Conservation (phyloP, 2,329 filamentous ascomycete genomes). For the Cladosporium sp. region DNA sequence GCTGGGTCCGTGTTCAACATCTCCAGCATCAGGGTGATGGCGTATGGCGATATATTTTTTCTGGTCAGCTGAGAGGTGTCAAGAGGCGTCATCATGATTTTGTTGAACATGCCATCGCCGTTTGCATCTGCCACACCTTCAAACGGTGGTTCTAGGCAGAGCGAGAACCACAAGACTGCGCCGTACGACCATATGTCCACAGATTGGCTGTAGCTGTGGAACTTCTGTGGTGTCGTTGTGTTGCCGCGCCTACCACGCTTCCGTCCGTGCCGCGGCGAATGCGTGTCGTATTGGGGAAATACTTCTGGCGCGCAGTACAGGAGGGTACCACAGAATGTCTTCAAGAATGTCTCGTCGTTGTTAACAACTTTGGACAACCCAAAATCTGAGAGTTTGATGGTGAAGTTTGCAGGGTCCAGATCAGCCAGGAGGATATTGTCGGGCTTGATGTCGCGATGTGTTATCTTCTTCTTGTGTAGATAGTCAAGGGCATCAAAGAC, state of each 20-base stretch:
- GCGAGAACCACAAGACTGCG: conserved; percentile 80
- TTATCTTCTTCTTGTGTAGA: conserved; percentile 81
- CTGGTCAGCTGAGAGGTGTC: conserved; percentile 60
- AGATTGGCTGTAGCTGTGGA: conserved; percentile 74
- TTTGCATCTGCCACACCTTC: conserved; percentile 70
- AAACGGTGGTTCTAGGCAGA: conserved; percentile 78
- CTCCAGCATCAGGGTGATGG: conserved; percentile 67
- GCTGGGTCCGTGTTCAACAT: conserved; percentile 81
- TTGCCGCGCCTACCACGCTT: conserved; percentile 50
- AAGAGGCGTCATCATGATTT: conserved; percentile 75
- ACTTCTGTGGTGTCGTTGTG: conserved; percentile 35
- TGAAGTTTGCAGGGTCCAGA: conserved; percentile 56
- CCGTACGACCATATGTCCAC: conserved; percentile 97
- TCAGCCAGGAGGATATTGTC: conserved; percentile 90
- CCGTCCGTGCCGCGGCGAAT: conserved; percentile 57
- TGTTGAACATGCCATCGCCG: conserved; percentile 73
- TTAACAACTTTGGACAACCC: conserved; percentile 86
- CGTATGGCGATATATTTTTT: conserved; percentile 56
- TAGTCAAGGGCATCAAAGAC: conserved; percentile 80
- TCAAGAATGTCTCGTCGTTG: conserved; percentile 83
- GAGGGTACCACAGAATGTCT: conserved; percentile 93
- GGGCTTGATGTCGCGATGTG: conserved; percentile 96
- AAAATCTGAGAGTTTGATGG: conserved; percentile 92
- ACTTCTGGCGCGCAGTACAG: conserved; percentile 96
- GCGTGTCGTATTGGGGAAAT: conserved; percentile 74